These are phyloP conservation scores for Mariannaea elegans DNA, from an alignment of 2,329 filamentous ascomycete species.

Conservation along the genomic window DNA sequence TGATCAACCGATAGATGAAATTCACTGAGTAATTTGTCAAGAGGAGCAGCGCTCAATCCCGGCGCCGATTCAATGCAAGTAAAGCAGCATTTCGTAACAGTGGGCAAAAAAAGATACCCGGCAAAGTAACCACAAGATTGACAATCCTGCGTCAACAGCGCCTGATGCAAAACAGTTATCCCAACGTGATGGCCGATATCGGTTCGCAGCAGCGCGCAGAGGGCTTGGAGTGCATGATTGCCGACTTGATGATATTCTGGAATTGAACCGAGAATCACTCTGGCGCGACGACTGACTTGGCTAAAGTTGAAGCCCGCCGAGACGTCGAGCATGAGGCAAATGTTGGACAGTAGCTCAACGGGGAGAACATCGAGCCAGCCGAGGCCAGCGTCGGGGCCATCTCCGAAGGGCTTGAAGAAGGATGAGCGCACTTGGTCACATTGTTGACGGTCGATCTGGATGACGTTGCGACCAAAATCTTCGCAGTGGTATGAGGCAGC, in stretches of 20 bases:
- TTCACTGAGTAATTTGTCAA: constrained; percentile 11
- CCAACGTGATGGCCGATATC: constrained; percentile 19
- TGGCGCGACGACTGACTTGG: constrained; percentile 14
- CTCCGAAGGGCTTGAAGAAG: constrained; percentile 18
- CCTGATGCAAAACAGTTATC: constrained; percentile 14
- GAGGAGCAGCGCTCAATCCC: constrained; percentile 20
- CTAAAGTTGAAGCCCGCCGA: constrained; percentile 16
- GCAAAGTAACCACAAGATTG: constrained; percentile 16
- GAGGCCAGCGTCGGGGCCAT: constrained; percentile 13
- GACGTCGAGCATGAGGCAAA: constrained; percentile 23
- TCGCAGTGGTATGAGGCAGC: constrained; percentile 15
- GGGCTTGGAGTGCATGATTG: constrained; percentile 9
- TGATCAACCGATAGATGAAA: constrained; percentile 1
- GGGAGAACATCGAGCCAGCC: constrained; percentile 19
- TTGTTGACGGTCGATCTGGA: constrained; percentile 13
- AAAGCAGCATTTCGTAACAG: constrained; percentile 14
- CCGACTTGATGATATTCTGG: constrained; percentile 19
- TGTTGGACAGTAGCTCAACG: constrained; percentile 17
- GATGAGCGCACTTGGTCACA: constrained; percentile 11
- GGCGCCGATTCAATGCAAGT: constrained; percentile 16
- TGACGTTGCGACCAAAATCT: constrained; percentile 13
- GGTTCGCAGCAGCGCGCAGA: constrained; percentile 16
- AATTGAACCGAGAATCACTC: constrained; percentile 9
- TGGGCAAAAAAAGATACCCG: constrained; percentile 16
- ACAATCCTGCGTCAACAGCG: constrained; percentile 13